phyloP scores from a whole-genome alignment of 2,329 filamentous ascomycete genomes.

The Lecanicillium sp. region DNA sequence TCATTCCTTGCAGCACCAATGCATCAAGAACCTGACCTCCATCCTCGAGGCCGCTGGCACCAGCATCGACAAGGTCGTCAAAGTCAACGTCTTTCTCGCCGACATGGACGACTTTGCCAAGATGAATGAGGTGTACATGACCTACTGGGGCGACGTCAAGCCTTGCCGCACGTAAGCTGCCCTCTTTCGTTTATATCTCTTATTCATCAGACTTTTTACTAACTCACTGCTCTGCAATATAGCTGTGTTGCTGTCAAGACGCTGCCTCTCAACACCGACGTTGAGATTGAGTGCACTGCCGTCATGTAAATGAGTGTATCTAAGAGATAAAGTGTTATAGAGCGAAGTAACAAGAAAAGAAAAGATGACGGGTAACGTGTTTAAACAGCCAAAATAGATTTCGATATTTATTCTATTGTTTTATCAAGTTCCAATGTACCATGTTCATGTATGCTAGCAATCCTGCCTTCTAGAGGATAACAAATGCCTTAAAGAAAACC shows the following conservation, averaged over 20 bases:
- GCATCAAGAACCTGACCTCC: conserved; percentile 62
- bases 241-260: conserved; percentile 28
- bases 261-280: conserved; percentile 22
- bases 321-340: conserved; percentile 20
- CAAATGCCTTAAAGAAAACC: too few species aligned
- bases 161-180: conserved; percentile 35
- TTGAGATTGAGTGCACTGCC: conserved; percentile 25
- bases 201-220: not conserved
- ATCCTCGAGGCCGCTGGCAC: conserved; percentile 63
- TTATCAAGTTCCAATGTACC: too few species aligned
- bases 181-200: too few species aligned
- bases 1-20: conserved; percentile 47
- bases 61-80: conserved; percentile 57
- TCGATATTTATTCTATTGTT: too few species aligned
- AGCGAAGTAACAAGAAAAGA: conserved; percentile 30
- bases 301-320: conserved; percentile 12
- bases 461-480: too few species aligned
- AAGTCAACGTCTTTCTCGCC: conserved; percentile 65
- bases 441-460: too few species aligned
- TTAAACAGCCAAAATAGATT: not conserved
- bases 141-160: conserved; percentile 53
- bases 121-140: conserved; percentile 67
- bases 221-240: conserved; percentile 6
- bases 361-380: not conserved
- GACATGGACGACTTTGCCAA: conserved; percentile 66